Conservation (phyloP, 2,329 filamentous ascomycete species). For the Furcasterigmium furcatum region DNA sequence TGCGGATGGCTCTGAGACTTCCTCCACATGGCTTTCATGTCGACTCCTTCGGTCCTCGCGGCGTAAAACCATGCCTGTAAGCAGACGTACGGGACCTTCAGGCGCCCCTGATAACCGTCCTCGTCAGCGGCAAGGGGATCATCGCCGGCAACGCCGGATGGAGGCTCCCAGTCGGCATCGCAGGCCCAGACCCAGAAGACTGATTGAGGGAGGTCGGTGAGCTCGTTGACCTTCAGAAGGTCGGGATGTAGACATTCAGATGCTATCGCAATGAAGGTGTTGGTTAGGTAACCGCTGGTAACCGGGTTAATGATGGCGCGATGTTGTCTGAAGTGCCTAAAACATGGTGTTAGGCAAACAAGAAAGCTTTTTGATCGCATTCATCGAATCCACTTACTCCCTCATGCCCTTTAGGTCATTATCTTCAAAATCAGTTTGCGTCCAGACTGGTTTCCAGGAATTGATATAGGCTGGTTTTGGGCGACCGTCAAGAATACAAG, state of each 20-base stretch:
- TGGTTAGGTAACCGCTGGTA: constrained; percentile 8
- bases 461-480: too few relatives aligned
- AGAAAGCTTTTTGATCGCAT: too few relatives aligned
- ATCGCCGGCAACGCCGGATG: neutral
- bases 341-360: neutral
- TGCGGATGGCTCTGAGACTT: constrained; percentile 13
- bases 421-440: constrained; percentile 6
- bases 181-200: constrained; percentile 14
- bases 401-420: constrained; percentile 6
- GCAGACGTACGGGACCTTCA: constrained; percentile 9
- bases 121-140: neutral
- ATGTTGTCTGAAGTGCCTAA: constrained; percentile 14
- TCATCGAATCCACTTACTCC: constrained; percentile 1
- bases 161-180: constrained; percentile 14
- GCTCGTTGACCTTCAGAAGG: constrained; percentile 3
- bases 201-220: constrained; percentile 15
- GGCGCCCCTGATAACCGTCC: constrained; percentile 12
- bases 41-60: constrained; percentile 13
- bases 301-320: constrained; percentile 5
- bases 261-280: constrained; percentile 12
- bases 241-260: constrained; percentile 3
- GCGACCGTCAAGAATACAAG: too few relatives aligned
- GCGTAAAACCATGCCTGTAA: constrained; percentile 15
- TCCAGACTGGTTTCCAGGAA: constrained; percentile 1
- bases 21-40: constrained; percentile 13